A percentile compares a stretch with the other conserved stretches of the same genome.
phyloP scores from a whole-genome alignment of 352 stramenopile genomes.

The Aphanomyces euteiches region DNA sequence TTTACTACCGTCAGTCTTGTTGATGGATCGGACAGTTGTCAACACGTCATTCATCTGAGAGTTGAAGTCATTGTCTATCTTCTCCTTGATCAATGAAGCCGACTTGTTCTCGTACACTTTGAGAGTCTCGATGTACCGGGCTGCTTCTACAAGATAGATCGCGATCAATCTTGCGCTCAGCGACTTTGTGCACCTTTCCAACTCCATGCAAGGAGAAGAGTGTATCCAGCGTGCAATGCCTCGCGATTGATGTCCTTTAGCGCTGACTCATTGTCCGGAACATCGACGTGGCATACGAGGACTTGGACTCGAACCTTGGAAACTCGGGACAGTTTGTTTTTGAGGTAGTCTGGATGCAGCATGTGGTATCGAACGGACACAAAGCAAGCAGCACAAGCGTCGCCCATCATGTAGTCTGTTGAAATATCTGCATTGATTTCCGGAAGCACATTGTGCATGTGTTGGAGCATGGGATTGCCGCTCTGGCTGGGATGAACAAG shows the following conservation, averaged over 20 bases:
- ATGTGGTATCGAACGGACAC: constrained; percentile 87
- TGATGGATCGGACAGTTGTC: constrained; percentile 86
- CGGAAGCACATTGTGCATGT: constrained; percentile 90
- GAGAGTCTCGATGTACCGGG: constrained; percentile 95
- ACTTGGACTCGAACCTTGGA: constrained; percentile 84
- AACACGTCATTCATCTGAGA: constrained; percentile 90
- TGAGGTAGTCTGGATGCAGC: constrained; percentile 87
- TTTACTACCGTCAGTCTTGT: constrained; percentile 89
- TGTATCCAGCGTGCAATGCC: constrained; percentile 87
- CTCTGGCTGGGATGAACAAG: constrained; percentile 84
- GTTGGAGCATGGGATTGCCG: constrained; percentile 91
- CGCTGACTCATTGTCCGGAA: constrained; percentile 91
- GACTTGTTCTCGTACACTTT: constrained; percentile 96
- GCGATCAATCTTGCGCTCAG: too few relatives aligned
- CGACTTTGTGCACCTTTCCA: constrained; percentile 36
- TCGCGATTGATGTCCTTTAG: constrained; percentile 93
- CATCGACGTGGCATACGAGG: constrained; percentile 94
- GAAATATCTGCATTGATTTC: constrained; percentile 88
- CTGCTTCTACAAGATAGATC: constrained; percentile 68
- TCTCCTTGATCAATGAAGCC: constrained; percentile 91
- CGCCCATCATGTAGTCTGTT: constrained; percentile 94
- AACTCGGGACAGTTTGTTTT: constrained; percentile 88
- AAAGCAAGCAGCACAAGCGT: constrained; percentile 60
- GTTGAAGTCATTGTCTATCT: constrained; percentile 88
- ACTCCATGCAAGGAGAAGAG: constrained; percentile 92